Conservation (phyloP, 148 eudicot species). For the Beta vulgaris region DNA sequence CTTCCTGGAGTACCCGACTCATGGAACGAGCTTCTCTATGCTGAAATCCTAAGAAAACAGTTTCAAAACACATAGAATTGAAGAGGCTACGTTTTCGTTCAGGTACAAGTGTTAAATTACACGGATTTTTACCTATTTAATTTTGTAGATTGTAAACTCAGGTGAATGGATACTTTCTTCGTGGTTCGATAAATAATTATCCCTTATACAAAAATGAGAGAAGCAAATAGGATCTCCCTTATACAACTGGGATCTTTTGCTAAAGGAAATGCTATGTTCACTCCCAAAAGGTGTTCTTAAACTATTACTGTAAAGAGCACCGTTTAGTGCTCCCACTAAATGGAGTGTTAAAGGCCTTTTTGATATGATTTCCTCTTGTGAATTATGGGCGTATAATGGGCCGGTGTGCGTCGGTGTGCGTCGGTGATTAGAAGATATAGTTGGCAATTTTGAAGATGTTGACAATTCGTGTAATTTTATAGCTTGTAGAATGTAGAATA, state of each 20-base stretch:
- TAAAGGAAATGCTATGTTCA: background rate
- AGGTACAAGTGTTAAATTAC: slow-evolving; percentile 13
- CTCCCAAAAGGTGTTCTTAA: background rate
- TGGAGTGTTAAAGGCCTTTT: background rate
- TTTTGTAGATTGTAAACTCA: background rate
- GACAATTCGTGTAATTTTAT: background rate
- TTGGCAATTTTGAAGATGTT: slow-evolving; percentile 12
- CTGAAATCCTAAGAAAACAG: slow-evolving; percentile 60
- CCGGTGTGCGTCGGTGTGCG: background rate
- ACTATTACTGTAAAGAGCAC: background rate
- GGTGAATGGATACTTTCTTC: background rate
- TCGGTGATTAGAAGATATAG: slow-evolving; percentile 1
- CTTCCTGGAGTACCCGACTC: slow-evolving; percentile 96
- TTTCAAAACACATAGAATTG: slow-evolving; percentile 11
- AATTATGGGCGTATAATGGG: background rate
- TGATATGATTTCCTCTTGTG: background rate
- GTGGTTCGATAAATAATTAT: background rate
- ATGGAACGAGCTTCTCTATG: slow-evolving; percentile 90
- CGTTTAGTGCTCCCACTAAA: background rate
- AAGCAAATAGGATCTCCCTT: slow-evolving; percentile 4
- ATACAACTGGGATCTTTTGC: background rate
- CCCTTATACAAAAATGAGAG: background rate
- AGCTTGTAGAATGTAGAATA: slow-evolving; percentile 7
- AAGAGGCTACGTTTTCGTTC: slow-evolving; percentile 11
- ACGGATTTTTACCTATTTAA: background rate